Percentiles rank a stretch among this genome's conserved stretches.
These are phyloP conservation scores for Cyclanthera cordifolia DNA, from an alignment of 306 rosid genomes.

Conservation along the genomic window DNA sequence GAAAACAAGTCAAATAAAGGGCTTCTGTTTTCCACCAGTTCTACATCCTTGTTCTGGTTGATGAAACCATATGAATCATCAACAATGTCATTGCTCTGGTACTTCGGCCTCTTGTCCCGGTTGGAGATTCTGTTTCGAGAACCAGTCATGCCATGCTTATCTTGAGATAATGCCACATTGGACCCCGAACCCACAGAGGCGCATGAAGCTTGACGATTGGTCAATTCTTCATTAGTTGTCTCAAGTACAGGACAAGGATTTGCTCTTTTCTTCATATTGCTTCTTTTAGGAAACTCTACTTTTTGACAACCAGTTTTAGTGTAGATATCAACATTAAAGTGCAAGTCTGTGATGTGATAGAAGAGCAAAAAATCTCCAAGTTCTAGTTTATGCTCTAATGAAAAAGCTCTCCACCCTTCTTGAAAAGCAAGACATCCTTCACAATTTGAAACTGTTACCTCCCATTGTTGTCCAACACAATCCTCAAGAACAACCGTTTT, in stretches of 20 bases:
- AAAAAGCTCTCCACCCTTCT: slow-evolving; percentile 55
- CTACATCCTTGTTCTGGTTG: slow-evolving; percentile 16
- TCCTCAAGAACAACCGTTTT: slow-evolving; percentile 38
- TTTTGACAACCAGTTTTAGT: slow-evolving; percentile 41
- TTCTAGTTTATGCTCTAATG: slow-evolving; percentile 31
- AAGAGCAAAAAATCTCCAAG: slow-evolving; percentile 46
- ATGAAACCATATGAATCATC: slow-evolving; percentile 31
- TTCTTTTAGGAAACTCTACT: slow-evolving; percentile 14
- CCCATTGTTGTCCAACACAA: slow-evolving; percentile 34
- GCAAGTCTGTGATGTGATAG: slow-evolving; percentile 21
- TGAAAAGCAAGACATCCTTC: slow-evolving; percentile 33
- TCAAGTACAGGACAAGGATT: slow-evolving; percentile 7
- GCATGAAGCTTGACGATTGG: slow-evolving; percentile 12
- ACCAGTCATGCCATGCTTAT: not conserved
- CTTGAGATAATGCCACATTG: slow-evolving; percentile 10
- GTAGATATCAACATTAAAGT: slow-evolving; percentile 42
- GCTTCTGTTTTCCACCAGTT: slow-evolving; percentile 22
- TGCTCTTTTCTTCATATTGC: slow-evolving; percentile 20
- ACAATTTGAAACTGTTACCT: slow-evolving; percentile 25
- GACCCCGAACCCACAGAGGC: slow-evolving; percentile 14
- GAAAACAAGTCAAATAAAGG: slow-evolving; percentile 21
- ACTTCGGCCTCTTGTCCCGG: slow-evolving; percentile 11
- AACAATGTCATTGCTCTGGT: slow-evolving; percentile 8
- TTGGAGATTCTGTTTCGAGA: not conserved
- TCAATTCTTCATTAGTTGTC: slow-evolving; percentile 5